phyloP scores from a whole-genome alignment of 495 filamentous ascomycete genomes.

The Daldinia bambusicola region DNA sequence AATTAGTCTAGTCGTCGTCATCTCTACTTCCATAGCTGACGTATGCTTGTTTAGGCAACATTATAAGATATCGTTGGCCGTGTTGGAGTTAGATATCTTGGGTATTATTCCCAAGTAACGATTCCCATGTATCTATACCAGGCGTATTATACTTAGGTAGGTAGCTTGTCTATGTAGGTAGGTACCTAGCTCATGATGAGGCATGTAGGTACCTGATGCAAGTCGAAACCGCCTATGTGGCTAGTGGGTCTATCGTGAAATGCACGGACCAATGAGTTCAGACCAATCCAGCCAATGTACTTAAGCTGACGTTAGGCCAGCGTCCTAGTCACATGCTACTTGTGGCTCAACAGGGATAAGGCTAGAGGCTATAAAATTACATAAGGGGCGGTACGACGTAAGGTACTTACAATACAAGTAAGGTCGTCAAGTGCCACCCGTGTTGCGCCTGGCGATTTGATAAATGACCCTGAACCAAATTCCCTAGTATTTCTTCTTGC shows the following conservation, averaged over 20 bases:
- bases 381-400: conserved; percentile 28
- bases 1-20: conserved; percentile 29
- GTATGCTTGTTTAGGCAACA: conserved; percentile 36
- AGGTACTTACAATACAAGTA: conserved; percentile 16
- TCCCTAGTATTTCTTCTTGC: conserved; percentile 5
- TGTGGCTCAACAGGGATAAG: conserved; percentile 36
- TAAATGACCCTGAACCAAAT: conserved; percentile 37
- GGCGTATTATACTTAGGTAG: not conserved
- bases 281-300: not conserved
- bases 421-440: conserved; percentile 39
- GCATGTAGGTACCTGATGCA: not conserved
- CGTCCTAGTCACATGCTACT: conserved; percentile 36
- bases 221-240: conserved; percentile 1
- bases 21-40: conserved; percentile 22
- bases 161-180: not conserved
- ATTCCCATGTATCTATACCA: not conserved
- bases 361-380: conserved; percentile 9
- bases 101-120: not conserved
- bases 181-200: not conserved
- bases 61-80: conserved; percentile 18
- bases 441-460: conserved; percentile 40
- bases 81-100: not conserved
- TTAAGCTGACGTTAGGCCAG: conserved; percentile 10
- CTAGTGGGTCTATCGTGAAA: conserved; percentile 1
- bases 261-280: conserved; percentile 20